Conservation (phyloP, 805 yeast species). For the Wickerhamomyces alni region DNA sequence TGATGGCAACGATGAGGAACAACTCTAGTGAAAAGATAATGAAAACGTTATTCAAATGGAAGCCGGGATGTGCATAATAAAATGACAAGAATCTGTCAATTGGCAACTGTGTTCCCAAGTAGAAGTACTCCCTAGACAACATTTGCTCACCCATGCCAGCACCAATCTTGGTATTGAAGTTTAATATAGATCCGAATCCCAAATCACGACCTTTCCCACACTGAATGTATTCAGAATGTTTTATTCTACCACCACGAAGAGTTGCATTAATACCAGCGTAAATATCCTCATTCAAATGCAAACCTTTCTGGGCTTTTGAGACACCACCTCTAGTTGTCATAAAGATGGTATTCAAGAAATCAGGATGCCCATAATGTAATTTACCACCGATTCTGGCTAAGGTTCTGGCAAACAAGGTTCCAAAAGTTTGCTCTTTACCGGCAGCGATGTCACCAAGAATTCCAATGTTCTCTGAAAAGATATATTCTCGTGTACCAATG, state of each 20-base stretch:
- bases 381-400: slow-evolving; percentile 79
- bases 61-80: slow-evolving; percentile 84
- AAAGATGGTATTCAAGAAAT: slow-evolving; percentile 65
- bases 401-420: slow-evolving; percentile 78
- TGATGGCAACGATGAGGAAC: slow-evolving; percentile 50
- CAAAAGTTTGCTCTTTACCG: slow-evolving; percentile 84
- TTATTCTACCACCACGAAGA: slow-evolving; percentile 75
- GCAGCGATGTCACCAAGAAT: slow-evolving; percentile 83
- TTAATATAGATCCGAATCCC: slow-evolving; percentile 77
- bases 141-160: slow-evolving; percentile 91
- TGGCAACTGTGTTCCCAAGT: slow-evolving; percentile 71
- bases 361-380: slow-evolving; percentile 85
- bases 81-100: slow-evolving; percentile 74
- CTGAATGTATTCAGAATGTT: slow-evolving; percentile 77
- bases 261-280: slow-evolving; percentile 83
- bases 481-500: slow-evolving; percentile 78
- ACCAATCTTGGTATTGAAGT: slow-evolving; percentile 79
- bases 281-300: slow-evolving; percentile 80
- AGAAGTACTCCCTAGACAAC: slow-evolving; percentile 76
- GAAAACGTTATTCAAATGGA: slow-evolving; percentile 73
- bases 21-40: slow-evolving; percentile 64
- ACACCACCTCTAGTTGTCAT: slow-evolving; percentile 87
- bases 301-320: slow-evolving; percentile 77
- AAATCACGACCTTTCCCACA: slow-evolving; percentile 86
- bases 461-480: slow-evolving; percentile 78